Evolutionary conservation across 495 filamentous ascomycete species (phyloP), one percentile per base, ranked within the genome.

Genomic region (Astrothelium subdiscretum): DNA sequence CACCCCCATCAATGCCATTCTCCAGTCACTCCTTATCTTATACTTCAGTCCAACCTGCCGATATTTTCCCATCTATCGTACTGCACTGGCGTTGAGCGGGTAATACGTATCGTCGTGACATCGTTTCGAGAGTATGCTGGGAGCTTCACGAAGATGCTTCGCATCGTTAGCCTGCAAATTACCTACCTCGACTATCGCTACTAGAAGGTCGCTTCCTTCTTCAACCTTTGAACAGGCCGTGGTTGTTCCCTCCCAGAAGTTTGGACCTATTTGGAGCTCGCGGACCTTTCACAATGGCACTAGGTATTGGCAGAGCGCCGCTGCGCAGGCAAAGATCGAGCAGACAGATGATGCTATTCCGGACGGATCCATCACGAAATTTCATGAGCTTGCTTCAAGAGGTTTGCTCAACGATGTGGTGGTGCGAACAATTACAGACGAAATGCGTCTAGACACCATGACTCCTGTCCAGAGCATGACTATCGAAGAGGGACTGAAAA

Each of bases 391-490:
- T 31, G 73, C 72, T 29, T 75, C 78, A 3, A 72, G 82, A 27
- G 81, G 82, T 15, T 67, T 90, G 58, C 83, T 97, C 32, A 74
- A 92, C 67, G 65, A 71, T 3, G 76, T 74, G 35, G 73, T 97
- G 54, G 79, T 96, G 61, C 63, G 78, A 6, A 84, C 85, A 48
- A 83, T 97, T 67, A 89, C 84, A 0, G 64, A 81, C 26, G 79
- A 82, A 22, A 94, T 97, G 88, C 74, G 79, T 2, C 81, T 95
- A 66, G 80, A 87, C 26, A 86, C 80, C 42, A 96, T 98, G 92
- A 97, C 94, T 2, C 83, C 91, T 10, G 92, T 98, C n/a, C 94
- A 98, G 68, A 79, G 82, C 32, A 72, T 84, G 72, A 95, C 95
- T 2, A 89, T 98, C 68, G 83, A 84, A 52, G 77, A 89, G 57